Percentiles rank a stretch among this genome's conserved stretches.
Evolutionary conservation across 2,329 filamentous ascomycete genomes (phyloP).

Genomic region (Trichoderma sp.): DNA sequence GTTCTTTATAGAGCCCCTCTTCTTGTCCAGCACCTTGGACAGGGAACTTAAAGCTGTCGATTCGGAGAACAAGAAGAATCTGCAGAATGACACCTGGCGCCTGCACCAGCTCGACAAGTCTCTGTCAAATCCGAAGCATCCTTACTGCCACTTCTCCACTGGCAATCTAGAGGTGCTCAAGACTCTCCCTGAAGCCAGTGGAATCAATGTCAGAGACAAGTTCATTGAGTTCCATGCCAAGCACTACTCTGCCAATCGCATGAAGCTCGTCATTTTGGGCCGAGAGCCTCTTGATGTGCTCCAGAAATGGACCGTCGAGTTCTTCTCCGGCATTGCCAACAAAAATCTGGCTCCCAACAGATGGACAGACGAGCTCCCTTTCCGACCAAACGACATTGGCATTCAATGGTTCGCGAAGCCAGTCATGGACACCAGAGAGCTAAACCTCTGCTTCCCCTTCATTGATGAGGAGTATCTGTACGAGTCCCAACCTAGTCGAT

Average conservation of each 20-base stretch:
- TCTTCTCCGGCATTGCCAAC: conserved; percentile 79
- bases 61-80: conserved; percentile 96
- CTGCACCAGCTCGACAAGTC: conserved; percentile 85
- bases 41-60: conserved; percentile 86
- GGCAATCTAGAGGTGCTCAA: conserved; percentile 85
- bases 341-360: conserved; percentile 67
- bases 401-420: conserved; percentile 85
- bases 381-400: conserved; percentile 48
- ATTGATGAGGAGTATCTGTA: conserved; percentile 78
- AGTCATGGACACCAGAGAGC: conserved; percentile 78
- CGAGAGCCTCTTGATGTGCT: conserved; percentile 78
- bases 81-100: conserved; percentile 87
- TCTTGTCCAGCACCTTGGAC: conserved; percentile 79
- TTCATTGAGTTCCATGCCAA: conserved; percentile 90
- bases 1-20: conserved; percentile 87
- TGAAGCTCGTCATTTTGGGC: conserved; percentile 87
- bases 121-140: conserved; percentile 81
- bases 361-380: conserved; percentile 52
- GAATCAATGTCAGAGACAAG: conserved; percentile 81
- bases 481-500: conserved; percentile 78
- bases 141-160: conserved; percentile 88
- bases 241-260: conserved; percentile 88
- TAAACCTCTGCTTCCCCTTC: conserved; percentile 81
- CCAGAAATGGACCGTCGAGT: conserved; percentile 77
- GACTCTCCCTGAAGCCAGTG: conserved; percentile 72